Evolutionary conservation across 2,329 filamentous ascomycete genomes (phyloP).

Genomic region (Hypoxylon sp.): DNA sequence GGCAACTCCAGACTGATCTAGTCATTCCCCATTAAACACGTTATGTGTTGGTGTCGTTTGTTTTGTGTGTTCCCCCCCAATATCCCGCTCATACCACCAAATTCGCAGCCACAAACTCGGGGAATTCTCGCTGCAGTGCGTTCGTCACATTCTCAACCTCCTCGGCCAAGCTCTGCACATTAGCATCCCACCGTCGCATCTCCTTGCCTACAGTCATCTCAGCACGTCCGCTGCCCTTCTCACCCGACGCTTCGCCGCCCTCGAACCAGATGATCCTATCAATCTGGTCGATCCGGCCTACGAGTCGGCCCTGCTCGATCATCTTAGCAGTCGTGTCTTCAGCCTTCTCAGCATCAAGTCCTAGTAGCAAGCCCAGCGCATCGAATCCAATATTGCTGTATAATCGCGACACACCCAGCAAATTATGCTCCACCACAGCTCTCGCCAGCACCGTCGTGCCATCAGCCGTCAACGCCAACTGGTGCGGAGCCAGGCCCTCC

Average conservation of each 20-base stretch:
- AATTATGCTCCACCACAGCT: conserved; percentile 95
- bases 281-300: conserved; percentile 94
- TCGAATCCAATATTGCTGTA: conserved; percentile 85
- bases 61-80: not conserved
- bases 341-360: conserved; percentile 82
- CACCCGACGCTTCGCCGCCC: conserved; percentile 76
- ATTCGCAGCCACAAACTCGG: conserved; percentile 72
- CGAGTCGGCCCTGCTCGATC: conserved; percentile 93
- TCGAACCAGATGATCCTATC: conserved; percentile 91
- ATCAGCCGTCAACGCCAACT: conserved; percentile 90
- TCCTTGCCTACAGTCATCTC: conserved; percentile 76
- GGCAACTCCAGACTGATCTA: conserved; percentile 17
- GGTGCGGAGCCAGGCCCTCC: conserved; percentile 83
- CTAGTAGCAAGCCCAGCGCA: conserved; percentile 81
- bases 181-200: conserved; percentile 88
- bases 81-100: conserved; percentile 58
- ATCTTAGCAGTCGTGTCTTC: conserved; percentile 94
- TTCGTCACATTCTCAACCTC: conserved; percentile 91
- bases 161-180: conserved; percentile 88
- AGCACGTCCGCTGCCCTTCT: conserved; percentile 77
- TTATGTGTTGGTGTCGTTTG: conserved; percentile 13
- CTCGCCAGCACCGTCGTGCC: conserved; percentile 93
- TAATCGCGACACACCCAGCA: conserved; percentile 85
- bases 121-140: conserved; percentile 83
- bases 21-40: conserved; percentile 13